These are phyloP conservation scores for Halophytophthora batemanensis DNA, from an alignment of 352 stramenopile species.

Conservation along the genomic window DNA sequence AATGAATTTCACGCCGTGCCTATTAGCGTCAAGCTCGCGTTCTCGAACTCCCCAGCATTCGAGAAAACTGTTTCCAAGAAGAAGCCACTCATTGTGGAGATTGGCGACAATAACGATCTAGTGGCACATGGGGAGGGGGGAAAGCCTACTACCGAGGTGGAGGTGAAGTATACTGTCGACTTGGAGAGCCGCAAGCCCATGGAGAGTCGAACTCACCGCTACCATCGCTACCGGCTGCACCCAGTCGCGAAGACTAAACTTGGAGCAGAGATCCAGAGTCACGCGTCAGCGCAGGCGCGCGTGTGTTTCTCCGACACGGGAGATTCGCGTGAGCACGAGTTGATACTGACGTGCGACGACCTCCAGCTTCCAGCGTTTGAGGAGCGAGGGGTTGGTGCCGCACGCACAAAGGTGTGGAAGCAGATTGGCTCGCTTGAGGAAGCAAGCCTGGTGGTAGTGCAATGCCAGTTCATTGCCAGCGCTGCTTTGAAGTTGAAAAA, in stretches of 20 bases:
- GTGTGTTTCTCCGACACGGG: conserved; percentile 25
- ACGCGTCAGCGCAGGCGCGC: conserved; percentile 33
- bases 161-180: conserved; percentile 45
- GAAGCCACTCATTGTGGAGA: conserved; percentile 65
- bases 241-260: not conserved
- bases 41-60: conserved; percentile 23
- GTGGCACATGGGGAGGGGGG: not conserved
- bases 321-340: conserved; percentile 5
- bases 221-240: conserved; percentile 57
- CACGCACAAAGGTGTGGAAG: conserved; percentile 54
- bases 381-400: not conserved
- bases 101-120: conserved; percentile 32
- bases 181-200: conserved; percentile 43
- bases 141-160: conserved; percentile 11
- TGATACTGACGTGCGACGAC: conserved; percentile 37
- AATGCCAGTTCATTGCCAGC: conserved; percentile 56
- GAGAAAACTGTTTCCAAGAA: conserved; percentile 11
- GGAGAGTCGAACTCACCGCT: conserved; percentile 49
- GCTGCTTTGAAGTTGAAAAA: not conserved
- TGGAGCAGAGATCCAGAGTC: conserved; percentile 20
- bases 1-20: conserved; percentile 14
- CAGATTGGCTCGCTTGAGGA: conserved; percentile 73
- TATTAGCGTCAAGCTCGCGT: conserved; percentile 35
- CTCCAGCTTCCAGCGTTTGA: conserved; percentile 36
- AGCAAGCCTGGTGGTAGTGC: conserved; percentile 58